Evolutionary conservation across 306 rosid species (phyloP).

Genomic region (Fragaria ananassa): DNA sequence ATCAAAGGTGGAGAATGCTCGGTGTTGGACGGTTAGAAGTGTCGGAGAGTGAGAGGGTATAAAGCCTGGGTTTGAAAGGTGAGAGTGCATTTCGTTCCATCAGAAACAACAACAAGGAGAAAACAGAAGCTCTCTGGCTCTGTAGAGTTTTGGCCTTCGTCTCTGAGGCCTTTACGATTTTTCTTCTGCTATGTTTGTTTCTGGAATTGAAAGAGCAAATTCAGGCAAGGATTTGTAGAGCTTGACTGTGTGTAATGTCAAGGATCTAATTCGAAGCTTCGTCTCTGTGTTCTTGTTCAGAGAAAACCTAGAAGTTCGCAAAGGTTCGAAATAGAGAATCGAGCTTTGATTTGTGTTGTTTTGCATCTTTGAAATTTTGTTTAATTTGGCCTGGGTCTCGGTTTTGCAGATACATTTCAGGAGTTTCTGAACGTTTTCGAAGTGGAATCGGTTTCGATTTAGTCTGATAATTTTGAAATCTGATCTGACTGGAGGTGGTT

Average conservation of each 20-base stretch:
- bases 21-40: constrained; percentile 39
- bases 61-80: constrained; percentile 40
- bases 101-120: constrained; percentile 19
- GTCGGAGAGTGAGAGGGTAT: constrained; percentile 46
- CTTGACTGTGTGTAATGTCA: constrained; percentile 33
- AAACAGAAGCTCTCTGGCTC: constrained; percentile 17
- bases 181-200: constrained; percentile 19
- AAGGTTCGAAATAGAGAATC: constrained; percentile 32
- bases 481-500: constrained; percentile 27
- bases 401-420: constrained; percentile 31
- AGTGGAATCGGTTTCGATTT: constrained; percentile 18
- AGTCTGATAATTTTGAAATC: constrained; percentile 17
- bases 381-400: constrained; percentile 12
- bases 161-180: constrained; percentile 11
- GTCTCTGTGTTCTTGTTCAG: not conserved
- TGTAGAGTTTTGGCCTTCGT: constrained; percentile 29
- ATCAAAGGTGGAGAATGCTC: constrained; percentile 40
- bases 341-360: constrained; percentile 18
- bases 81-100: constrained; percentile 55
- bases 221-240: constrained; percentile 22
- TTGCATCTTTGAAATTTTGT: not conserved
- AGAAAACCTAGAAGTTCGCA: constrained; percentile 3
- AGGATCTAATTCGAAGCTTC: constrained; percentile 46
- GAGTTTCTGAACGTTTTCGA: constrained; percentile 12
- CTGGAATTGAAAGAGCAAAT: constrained; percentile 19